These are phyloP conservation scores for Ogataea allantospora DNA, from an alignment of 805 yeast species.

Conservation along the genomic window DNA sequence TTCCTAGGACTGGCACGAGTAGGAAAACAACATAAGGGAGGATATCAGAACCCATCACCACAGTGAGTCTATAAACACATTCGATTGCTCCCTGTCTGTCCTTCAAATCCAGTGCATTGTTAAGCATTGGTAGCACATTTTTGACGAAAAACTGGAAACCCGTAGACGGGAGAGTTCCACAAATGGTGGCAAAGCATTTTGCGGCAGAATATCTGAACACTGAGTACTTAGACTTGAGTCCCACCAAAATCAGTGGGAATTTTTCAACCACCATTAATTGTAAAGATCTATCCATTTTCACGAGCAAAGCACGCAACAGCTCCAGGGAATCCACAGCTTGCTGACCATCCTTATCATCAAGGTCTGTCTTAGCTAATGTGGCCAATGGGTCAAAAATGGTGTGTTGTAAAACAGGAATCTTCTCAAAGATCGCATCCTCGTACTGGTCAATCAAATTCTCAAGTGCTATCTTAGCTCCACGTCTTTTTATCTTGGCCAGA, in stretches of 20 bases:
- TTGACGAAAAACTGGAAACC: constrained; percentile 82
- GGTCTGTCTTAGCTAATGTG: constrained; percentile 24
- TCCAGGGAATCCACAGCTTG: constrained; percentile 84
- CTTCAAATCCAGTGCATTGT: constrained; percentile 64
- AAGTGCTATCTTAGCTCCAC: constrained; percentile 77
- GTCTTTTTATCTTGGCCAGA: constrained; percentile 76
- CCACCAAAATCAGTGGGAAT: constrained; percentile 49
- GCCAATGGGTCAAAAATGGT: constrained; percentile 65
- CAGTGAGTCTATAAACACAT: constrained; percentile 79
- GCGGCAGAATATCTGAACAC: constrained; percentile 90
- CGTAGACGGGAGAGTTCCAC: constrained; percentile 62
- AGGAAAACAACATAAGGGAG: constrained; percentile 93
- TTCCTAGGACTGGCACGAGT: constrained; percentile 92
- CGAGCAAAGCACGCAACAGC: constrained; percentile 69
- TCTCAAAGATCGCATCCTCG: constrained; percentile 51
- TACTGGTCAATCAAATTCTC: constrained; percentile 55
- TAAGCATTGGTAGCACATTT: constrained; percentile 72
- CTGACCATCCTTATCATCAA: constrained; percentile 62
- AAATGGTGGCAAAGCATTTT: constrained; percentile 78
- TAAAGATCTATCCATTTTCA: constrained; percentile 51
- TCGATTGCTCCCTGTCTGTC: constrained; percentile 95
- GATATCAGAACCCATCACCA: constrained; percentile 82
- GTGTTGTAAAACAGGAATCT: constrained; percentile 64
- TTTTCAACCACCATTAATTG: constrained; percentile 50
- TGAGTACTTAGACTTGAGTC: constrained; percentile 66